Base-by-base conservation (phyloP, 2,329 filamentous ascomycete genomes). In the Bipolaris sorokiniana region DNA sequence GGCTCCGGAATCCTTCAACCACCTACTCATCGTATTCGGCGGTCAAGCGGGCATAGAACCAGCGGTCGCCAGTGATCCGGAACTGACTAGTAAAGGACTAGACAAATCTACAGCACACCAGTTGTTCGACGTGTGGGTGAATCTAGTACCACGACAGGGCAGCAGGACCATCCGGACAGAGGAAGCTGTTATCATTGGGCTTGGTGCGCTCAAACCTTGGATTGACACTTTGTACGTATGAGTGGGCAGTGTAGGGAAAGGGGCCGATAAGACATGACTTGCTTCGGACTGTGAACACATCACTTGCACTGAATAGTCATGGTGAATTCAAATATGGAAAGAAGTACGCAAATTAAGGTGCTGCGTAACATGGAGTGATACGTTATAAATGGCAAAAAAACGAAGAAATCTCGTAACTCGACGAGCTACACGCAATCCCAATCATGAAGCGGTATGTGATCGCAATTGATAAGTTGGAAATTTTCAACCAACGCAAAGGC, bases 91-190 rank as follows among this genome's bases (percentile, higher is more conserved):
- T 42, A 87, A 87, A 73, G 88, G 86, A 0, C 84, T 94, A 13
- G 80, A 82, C 5, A 86, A 87, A 33, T 80, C 81, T 22, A 87
- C 86, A 59, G 88, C 88, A 7, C 84, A 82, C 63, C 86, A 91
- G 63, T 73, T 94, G 48, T 96, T 96, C 72, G 92, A 96, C 75
- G 83, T 88, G 65, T 96, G 91, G 91, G 82, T 96, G 16, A 91
- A 96, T 74, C 82, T 95, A 42, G 81, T 92, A 62, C 90, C 91
- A 3, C 86, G 87, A 1, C 92, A 96, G 75, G 91, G 91, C 0
- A 94, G 90, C 72, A 82, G 91, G 67, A 92, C 88, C 1, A 94
- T 96, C 60, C 81, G 90, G 60, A 95, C 91, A 0, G 91, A 96
- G 67, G 92, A 96, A 77, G 91, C 91, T 1, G 78, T 96, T 16